These are phyloP conservation scores for Tympanopsis confertula DNA, from an alignment of 2,329 filamentous ascomycete genomes.

Conservation along the genomic window DNA sequence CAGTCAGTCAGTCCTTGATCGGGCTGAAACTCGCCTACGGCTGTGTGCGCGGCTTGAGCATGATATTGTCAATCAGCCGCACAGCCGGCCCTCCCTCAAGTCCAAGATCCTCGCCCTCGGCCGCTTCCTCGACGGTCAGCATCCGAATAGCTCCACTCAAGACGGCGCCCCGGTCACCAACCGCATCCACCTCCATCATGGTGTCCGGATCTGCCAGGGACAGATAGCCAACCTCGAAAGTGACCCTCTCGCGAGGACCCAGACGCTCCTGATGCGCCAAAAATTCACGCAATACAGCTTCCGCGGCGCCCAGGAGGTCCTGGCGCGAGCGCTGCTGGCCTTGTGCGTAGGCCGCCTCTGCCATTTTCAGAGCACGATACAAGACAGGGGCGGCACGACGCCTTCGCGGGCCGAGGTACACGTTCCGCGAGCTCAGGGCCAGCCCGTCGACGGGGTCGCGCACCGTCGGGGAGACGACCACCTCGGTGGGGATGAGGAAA, in stretches of 20 bases:
- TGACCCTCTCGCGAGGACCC: slow-evolving; percentile 45
- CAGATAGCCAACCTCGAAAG: slow-evolving; percentile 82
- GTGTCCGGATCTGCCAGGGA: slow-evolving; percentile 78
- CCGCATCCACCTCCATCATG: slow-evolving; percentile 62
- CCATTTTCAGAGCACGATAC: slow-evolving; percentile 39
- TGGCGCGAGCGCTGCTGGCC: slow-evolving; percentile 31
- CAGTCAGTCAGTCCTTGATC: too few species aligned
- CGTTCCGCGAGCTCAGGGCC: slow-evolving; percentile 56
- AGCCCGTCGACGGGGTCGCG: slow-evolving; percentile 45
- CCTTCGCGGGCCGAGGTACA: slow-evolving; percentile 48
- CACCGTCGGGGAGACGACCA: slow-evolving; percentile 43
- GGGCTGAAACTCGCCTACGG: too few species aligned
- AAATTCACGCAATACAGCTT: slow-evolving; percentile 40
- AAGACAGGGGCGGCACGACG: slow-evolving; percentile 45
- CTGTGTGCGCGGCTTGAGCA: slow-evolving; percentile 44
- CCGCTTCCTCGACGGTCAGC: slow-evolving; percentile 63
- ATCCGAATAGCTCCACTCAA: slow-evolving; percentile 87
- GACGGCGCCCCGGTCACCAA: slow-evolving; percentile 67
- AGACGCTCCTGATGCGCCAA: slow-evolving; percentile 49
- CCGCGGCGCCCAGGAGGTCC: slow-evolving; percentile 20
- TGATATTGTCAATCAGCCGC: slow-evolving; percentile 86
- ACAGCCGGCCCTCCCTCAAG: slow-evolving; percentile 64
- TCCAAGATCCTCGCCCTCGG: slow-evolving; percentile 64
- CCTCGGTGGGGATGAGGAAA: slow-evolving; percentile 46
- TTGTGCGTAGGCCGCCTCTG: slow-evolving; percentile 38